A percentile compares a stretch with the other conserved stretches of the same genome.
Conservation (phyloP, 2,329 filamentous ascomycete species). For the Alternaria rosae region DNA sequence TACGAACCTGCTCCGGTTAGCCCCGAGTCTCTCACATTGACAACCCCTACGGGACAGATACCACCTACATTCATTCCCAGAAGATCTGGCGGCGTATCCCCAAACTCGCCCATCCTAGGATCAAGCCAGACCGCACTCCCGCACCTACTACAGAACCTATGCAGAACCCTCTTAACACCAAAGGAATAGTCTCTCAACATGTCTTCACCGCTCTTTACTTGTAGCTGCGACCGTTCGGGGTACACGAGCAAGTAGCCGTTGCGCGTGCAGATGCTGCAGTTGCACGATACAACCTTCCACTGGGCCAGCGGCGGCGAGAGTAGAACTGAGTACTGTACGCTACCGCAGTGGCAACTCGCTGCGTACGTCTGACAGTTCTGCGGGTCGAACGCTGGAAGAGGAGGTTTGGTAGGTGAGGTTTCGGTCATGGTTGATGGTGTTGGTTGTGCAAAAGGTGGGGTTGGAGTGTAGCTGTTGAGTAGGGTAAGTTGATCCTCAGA, state of each 20-base stretch:
- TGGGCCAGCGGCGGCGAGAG: conserved; percentile 59
- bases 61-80: conserved; percentile 39
- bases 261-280: conserved; percentile 61
- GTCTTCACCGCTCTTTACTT: conserved; percentile 36
- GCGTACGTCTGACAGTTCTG: conserved; percentile 26
- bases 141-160: conserved; percentile 40
- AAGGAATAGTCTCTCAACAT: conserved; percentile 34
- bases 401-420: neutral
- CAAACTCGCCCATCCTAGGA: conserved; percentile 28
- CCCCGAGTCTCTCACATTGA: neutral
- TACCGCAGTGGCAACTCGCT: conserved; percentile 61
- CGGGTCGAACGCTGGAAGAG: neutral
- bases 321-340: conserved; percentile 58
- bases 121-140: conserved; percentile 41
- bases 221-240: conserved; percentile 30
- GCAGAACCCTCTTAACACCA: conserved; percentile 32
- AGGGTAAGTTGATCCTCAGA: neutral
- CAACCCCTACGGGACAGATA: neutral
- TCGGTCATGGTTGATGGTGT: neutral
- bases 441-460: conserved; percentile 14
- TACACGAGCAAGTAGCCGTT: conserved; percentile 61
- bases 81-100: conserved; percentile 27
- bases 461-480: neutral
- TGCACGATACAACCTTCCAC: conserved; percentile 58
- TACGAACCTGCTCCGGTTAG: conserved; percentile 25